phyloP scores from a whole-genome alignment of 2,329 filamentous ascomycete species.

The Penicillium occitanis region DNA sequence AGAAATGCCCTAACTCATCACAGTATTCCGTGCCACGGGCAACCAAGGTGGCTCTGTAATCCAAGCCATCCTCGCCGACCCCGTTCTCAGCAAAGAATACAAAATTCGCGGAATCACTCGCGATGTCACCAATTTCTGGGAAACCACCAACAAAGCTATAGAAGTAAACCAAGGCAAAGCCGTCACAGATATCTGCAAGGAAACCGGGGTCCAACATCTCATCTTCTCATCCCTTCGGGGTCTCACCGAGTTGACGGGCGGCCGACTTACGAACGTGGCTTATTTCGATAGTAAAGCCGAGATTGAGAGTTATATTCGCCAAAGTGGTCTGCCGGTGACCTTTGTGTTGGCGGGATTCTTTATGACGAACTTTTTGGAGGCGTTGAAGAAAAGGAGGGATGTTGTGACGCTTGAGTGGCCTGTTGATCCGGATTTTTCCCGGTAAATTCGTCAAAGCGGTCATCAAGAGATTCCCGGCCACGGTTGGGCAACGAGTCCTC shows the following conservation, averaged over 20 bases:
- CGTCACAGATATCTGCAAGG: constrained; percentile 36
- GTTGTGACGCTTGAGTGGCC: constrained; percentile 32
- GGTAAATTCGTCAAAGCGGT: background rate
- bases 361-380: constrained; percentile 36
- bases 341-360: constrained; percentile 8
- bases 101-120: constrained; percentile 58
- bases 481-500: background rate
- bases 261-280: constrained; percentile 11
- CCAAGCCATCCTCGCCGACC: constrained; percentile 41
- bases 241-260: background rate
- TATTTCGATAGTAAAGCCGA: constrained; percentile 14
- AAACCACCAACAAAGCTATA: constrained; percentile 28
- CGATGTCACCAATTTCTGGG: constrained; percentile 42
- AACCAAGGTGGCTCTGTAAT: constrained; percentile 61
- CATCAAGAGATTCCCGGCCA: background rate
- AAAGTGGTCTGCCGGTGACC: background rate
- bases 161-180: constrained; percentile 33
- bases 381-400: constrained; percentile 26
- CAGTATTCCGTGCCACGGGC: constrained; percentile 60
- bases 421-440: constrained; percentile 18
- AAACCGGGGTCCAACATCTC: constrained; percentile 33
- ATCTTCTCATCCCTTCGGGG: constrained; percentile 37
- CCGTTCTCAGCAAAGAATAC: constrained; percentile 49
- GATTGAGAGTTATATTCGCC: constrained; percentile 6
- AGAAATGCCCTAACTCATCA: constrained; percentile 53